phyloP scores from a whole-genome alignment of 2,329 filamentous ascomycete genomes.

The Pseudocercospora vitis region DNA sequence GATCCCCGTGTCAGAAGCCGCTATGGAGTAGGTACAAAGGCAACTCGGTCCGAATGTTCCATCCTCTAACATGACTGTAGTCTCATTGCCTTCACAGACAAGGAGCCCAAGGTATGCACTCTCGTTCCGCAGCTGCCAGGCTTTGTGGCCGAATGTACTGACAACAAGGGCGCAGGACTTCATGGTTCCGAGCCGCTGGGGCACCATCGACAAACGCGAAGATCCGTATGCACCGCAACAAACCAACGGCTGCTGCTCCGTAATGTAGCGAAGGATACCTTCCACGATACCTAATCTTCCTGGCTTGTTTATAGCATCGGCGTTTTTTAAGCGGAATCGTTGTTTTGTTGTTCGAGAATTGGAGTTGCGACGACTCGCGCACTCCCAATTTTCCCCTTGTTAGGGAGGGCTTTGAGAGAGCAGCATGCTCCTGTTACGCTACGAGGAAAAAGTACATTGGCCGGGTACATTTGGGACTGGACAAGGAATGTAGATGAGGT shows the following conservation, averaged over 20 bases:
- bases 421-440: constrained; percentile 9
- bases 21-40: constrained; percentile 51
- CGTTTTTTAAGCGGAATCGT: constrained; percentile 26
- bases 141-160: too few species aligned
- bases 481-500: constrained; percentile 17
- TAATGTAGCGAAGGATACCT: constrained; percentile 70
- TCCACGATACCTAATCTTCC: constrained; percentile 17
- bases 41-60: constrained; percentile 16
- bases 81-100: constrained; percentile 97
- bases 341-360: constrained; percentile 16
- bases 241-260: constrained; percentile 85
- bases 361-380: constrained; percentile 1
- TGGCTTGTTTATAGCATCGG: constrained; percentile 27
- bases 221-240: constrained; percentile 98
- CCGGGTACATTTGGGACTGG: constrained; percentile 8
- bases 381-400: not conserved
- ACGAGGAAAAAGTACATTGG: constrained; percentile 14
- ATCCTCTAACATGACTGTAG: constrained; percentile 50
- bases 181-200: constrained; percentile 98
- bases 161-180: constrained; percentile 60
- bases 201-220: constrained; percentile 87
- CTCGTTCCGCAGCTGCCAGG: too few species aligned
- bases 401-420: constrained; percentile 10
- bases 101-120: constrained; percentile 65
- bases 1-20: constrained; percentile 92